Evolutionary conservation across 345 rosid species (phyloP), one percentile per base, ranked within the genome.

Genomic region (Camelina neglecta): DNA sequence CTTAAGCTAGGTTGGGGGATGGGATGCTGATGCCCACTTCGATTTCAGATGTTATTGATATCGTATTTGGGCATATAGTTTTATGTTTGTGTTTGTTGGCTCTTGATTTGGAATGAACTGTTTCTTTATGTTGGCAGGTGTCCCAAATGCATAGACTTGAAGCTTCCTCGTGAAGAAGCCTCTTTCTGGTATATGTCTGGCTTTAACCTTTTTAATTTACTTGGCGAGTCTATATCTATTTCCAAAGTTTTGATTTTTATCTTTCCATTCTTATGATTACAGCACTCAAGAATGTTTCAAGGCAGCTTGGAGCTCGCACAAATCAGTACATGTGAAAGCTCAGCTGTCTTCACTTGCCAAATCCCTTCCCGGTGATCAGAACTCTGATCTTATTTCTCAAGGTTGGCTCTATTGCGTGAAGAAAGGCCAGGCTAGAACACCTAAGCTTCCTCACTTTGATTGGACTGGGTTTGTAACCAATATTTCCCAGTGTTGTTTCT

Each of bases 251-350:
- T 33, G 7, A 42, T 61, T 33, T 63, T 41, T 35, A 8, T 35
- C 31, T 29, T 29, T 29, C 69, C 21, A 1, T 66, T 33, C 38
- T 51, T 42, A 8, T 59, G 29, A 65, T 21, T 8, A 57, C 69
- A 95, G 97, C 79, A 76, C 99, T 68, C 98, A 95, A 84, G 99
- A 95, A 21, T 95, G 99, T 80, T 95, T 95, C 78, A 95, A 90
- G 82, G 87, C 85, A 68, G 88, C 96, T 44, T 95, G 98, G 99
- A 89, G 90, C 83, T 80, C 93, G 44, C 99, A 95, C 72, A 95
- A 89, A 77, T 84, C 90, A 75, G 92, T 86, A 63, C 98, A 95
- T 79, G 68, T 77, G 81, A 92, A 89, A 82, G 89, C 92, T 12
- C 91, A 81, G 88, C 78, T 79, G 33, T 80, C 93, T 57, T 66